Conservation (phyloP, 352 stramenopile genomes). For the Globisporangium cystogenes region DNA sequence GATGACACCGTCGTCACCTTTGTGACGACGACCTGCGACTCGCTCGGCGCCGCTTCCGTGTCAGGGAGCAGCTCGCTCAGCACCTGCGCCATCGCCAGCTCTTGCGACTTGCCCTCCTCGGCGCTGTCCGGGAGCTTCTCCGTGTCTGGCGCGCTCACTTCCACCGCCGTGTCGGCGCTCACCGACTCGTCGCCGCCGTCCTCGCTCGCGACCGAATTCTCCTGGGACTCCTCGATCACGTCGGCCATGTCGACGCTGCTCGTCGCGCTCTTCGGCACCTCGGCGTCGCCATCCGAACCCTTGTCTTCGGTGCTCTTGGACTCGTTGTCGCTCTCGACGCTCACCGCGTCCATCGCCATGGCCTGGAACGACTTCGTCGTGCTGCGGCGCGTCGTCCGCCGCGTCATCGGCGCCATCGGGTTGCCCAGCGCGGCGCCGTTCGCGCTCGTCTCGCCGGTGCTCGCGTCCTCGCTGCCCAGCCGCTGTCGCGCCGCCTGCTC, state of each 20-base stretch:
- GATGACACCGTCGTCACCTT: background rate
- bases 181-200: background rate
- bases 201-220: background rate
- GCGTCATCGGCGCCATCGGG: conserved; percentile 15
- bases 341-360: conserved; percentile 11
- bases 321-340: conserved; percentile 27
- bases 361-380: conserved; percentile 21
- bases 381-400: conserved; percentile 22
- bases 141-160: background rate
- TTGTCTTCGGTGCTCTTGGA: conserved; percentile 5
- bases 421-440: conserved; percentile 8
- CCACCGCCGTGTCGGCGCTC: background rate
- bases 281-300: background rate
- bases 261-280: background rate
- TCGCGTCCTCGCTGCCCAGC: conserved; percentile 11
- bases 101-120: background rate
- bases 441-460: conserved; percentile 14
- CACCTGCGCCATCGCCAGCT: conserved; percentile 4
- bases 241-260: background rate
- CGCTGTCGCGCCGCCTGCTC: background rate
- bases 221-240: background rate
- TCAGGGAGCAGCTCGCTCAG: conserved; percentile 6
- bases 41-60: background rate
- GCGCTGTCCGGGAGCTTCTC: too few species aligned
- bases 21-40: background rate